These are phyloP conservation scores for Amphirosellinia nigrospora DNA, from an alignment of 495 filamentous ascomycete species.

Conservation along the genomic window DNA sequence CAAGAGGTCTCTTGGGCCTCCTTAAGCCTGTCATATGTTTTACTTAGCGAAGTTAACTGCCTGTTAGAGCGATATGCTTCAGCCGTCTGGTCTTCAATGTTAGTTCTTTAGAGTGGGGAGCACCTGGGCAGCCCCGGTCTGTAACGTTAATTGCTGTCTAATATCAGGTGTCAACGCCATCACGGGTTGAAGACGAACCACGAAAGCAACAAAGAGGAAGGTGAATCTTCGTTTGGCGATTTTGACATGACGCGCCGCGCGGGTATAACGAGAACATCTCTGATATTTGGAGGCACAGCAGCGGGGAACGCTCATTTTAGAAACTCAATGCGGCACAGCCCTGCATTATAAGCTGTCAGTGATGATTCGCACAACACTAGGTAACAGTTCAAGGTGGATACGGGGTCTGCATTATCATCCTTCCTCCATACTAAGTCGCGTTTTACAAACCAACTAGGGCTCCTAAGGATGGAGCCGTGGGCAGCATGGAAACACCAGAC, in stretches of 20 bases:
- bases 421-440: constrained; percentile 4
- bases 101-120: constrained; percentile 3
- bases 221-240: background rate
- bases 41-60: background rate
- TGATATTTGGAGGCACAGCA: background rate
- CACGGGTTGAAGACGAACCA: background rate
- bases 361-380: constrained; percentile 2
- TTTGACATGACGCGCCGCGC: background rate
- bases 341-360: background rate
- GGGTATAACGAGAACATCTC: constrained; percentile 3
- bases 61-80: constrained; percentile 9
- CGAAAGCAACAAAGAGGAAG: background rate
- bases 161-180: background rate
- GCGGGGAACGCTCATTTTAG: constrained; percentile 6
- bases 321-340: constrained; percentile 10
- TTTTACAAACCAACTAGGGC: background rate
- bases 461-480: background rate
- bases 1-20: background rate
- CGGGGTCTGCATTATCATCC: constrained; percentile 12
- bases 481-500: constrained; percentile 13
- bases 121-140: background rate
- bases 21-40: background rate
- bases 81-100: background rate
- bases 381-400: constrained; percentile 9
- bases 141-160: background rate